Evolutionary conservation across 345 rosid genomes (phyloP), one percentile per base, ranked within the genome.

Genomic region (Salix arbutifolia): DNA sequence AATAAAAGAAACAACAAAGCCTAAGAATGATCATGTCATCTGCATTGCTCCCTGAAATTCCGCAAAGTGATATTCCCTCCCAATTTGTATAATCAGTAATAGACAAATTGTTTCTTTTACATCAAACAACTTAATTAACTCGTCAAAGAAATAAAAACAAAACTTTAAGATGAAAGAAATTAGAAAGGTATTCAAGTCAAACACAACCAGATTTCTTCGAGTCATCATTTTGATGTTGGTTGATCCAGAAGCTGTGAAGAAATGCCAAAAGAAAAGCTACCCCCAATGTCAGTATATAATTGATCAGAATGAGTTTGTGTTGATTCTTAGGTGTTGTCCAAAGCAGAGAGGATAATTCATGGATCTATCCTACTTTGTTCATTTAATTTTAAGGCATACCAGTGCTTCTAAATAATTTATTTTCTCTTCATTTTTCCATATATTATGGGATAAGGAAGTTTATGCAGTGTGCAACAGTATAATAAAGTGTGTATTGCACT

Each of bases 11-110:
- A n/a, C 66, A 28, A 40, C 44, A 64, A 65, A n/a, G 89, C 97
- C 97, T 91, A 84, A 53, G 88, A 86, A 76, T 93, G 85, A 86
- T 91, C 92, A 48, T 86, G 78, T 89, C 86, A 90, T 83, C 89
- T 81, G 65, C 84, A 89, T 35, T 85, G 82, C 71, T 83, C 82
- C 75, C 97, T 97, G 2, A 94, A 89, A 81, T 87, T 81, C 38
- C 97, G 80, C 70, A 95, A 75, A 75, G 93, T 85, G 50, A 82
- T 89, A 85, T 93, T 69, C 44, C 80, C 85, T 37, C 85, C 90
- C 4, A 88, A 65, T 75, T 94, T 91, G 80, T 71, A 78, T 40
- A 74, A 67, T 11, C 21, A 62, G 25, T 14, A 65, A 70, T 4
- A 26, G 56, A 30, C 13, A 7, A 33, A 46, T 9, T 18, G 31